A percentile compares a stretch with the other conserved stretches of the same genome.
These are phyloP conservation scores for Diaporthe vexans DNA, from an alignment of 2,329 filamentous ascomycete genomes.

Conservation along the genomic window DNA sequence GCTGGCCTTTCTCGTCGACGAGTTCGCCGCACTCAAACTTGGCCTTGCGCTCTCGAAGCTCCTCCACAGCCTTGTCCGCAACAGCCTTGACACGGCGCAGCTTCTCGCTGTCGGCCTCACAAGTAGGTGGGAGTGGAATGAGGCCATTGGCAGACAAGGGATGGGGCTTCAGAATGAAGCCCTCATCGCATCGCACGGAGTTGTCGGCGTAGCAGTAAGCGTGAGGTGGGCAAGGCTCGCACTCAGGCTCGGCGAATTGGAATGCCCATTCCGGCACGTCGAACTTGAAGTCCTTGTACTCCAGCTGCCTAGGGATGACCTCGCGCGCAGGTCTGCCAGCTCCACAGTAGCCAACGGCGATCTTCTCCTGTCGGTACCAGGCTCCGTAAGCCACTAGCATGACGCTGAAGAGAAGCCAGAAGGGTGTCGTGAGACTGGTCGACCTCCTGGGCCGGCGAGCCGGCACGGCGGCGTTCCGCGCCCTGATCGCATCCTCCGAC, in stretches of 20 bases:
- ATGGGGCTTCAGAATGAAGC: conserved; percentile 88
- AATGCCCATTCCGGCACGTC: conserved; percentile 81
- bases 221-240: conserved; percentile 91
- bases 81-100: conserved; percentile 88
- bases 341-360: conserved; percentile 96
- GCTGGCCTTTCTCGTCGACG: conserved; percentile 71
- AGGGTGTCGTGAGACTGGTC: conserved; percentile 70
- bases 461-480: conserved; percentile 61
- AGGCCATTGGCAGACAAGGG: conserved; percentile 86
- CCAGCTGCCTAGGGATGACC: conserved; percentile 63
- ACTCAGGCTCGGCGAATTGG: conserved; percentile 80
- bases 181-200: conserved; percentile 83
- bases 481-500: conserved; percentile 73
- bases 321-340: conserved; percentile 75
- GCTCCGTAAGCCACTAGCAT: conserved; percentile 79
- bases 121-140: conserved; percentile 88
- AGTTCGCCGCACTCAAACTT: conserved; percentile 91
- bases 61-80: conserved; percentile 88
- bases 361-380: conserved; percentile 95
- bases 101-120: conserved; percentile 95
- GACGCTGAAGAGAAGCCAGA: conserved; percentile 79
- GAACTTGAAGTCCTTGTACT: conserved; percentile 55
- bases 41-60: conserved; percentile 86
- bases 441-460: conserved; percentile 57
- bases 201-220: conserved; percentile 89